Evolutionary conservation across 2,329 filamentous ascomycete species (phyloP), one percentile per base, ranked within the genome.

Genomic region (Pezicula carpinea): DNA sequence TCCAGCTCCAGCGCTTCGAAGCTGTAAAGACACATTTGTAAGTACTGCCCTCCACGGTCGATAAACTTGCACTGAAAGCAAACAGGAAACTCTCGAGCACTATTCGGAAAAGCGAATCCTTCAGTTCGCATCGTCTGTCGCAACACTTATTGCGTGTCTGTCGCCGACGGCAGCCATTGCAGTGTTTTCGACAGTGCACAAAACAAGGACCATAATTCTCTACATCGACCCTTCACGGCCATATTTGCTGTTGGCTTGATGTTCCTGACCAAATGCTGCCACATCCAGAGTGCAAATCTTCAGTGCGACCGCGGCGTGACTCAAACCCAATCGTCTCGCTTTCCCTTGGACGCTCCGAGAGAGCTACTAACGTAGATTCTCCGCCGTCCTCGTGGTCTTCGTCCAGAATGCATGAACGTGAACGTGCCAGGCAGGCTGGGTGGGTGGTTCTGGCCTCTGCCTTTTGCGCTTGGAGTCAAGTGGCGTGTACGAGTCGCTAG

Each of bases 241-340:
- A 43, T 53, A 3, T 57, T 57, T 13, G 49, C 55, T 1, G 38
- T 50, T 14, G 55, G 53, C 6, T 39, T 57, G 8, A 50, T 54
- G 47, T 43, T 48, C n/a, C 43, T 57, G 14, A 49, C 49, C n/a
- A 2, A 23, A 46, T 40, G 34, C 46, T 5, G 32, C 40, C n/a
- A 52, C 45, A 7, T 49, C 52, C 2, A 47, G 54, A 33, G 46
- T 53, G 5, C 49, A 58, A 7, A 57, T 57, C 8, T 58, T 57
- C 21, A 54, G 51, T 22, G 56, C 56, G 23, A 58, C 56, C 18
- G 53, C 56, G 18, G 54, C 53, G 54, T 58, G 50, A 56, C 34
- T n/a, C 8, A 6, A 35, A 3, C 5, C 35, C 15, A 39, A n/a
- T 2, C n/a, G n/a, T n/a, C n/a, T n/a, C n/a, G n/a, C n/a, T n/a